Evolutionary conservation across 306 rosid genomes (phyloP).

Genomic region (Prunus dulcis): DNA sequence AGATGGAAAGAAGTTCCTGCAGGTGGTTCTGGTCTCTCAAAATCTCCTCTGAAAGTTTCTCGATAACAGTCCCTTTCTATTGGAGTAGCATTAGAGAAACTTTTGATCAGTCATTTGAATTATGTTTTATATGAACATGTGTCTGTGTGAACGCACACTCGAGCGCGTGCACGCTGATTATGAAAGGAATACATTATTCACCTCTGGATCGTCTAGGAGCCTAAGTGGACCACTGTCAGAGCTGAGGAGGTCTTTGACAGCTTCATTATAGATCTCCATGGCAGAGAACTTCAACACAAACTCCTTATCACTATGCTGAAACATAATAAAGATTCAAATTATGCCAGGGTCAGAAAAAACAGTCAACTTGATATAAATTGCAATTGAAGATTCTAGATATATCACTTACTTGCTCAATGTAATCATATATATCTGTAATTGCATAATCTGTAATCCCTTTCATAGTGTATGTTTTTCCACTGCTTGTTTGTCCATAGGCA

Average conservation of each 20-base stretch:
- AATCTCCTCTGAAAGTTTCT: conserved; percentile 74
- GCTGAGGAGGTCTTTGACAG: conserved; percentile 74
- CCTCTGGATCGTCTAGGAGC: conserved; percentile 94
- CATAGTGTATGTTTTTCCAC: conserved; percentile 98
- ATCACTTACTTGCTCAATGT: conserved; percentile 56
- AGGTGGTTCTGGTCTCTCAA: conserved; percentile 55
- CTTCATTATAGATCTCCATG: conserved; percentile 91
- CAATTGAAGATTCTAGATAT: background rate
- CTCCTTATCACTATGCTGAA: conserved; percentile 66
- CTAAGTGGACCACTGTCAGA: conserved; percentile 52
- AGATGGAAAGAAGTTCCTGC: conserved; percentile 57
- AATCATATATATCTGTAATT: conserved; percentile 58
- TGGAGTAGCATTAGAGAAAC: conserved; percentile 8
- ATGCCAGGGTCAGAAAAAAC: background rate
- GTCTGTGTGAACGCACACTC: background rate
- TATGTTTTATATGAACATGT: background rate
- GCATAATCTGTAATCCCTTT: conserved; percentile 73
- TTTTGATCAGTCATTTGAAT: conserved; percentile 16
- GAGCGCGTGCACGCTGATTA: background rate
- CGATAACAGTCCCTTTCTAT: conserved; percentile 85
- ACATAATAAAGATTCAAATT: conserved; percentile 25
- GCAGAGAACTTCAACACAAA: conserved; percentile 82
- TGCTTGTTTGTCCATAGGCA: conserved; percentile 95
- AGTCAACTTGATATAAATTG: background rate
- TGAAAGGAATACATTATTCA: conserved; percentile 17